phyloP scores from a whole-genome alignment of 2,329 filamentous ascomycete genomes.

The Fusarium multiceps region DNA sequence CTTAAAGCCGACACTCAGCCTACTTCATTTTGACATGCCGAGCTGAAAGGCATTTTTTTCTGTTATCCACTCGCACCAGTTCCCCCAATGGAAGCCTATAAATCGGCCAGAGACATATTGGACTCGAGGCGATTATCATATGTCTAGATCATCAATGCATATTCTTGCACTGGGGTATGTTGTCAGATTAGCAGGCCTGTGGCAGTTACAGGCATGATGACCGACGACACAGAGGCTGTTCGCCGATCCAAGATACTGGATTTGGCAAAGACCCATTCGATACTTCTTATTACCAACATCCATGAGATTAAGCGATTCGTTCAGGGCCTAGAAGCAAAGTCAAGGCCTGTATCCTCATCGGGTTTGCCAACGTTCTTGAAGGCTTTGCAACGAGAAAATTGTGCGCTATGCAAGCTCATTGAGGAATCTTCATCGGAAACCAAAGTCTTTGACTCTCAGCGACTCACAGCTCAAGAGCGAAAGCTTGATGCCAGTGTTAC shows the following conservation, averaged over 20 bases:
- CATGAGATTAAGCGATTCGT: conserved; percentile 18
- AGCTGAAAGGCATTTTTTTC: not conserved
- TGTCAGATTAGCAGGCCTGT: not conserved
- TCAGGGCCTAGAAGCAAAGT: conserved; percentile 20
- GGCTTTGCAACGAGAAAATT: conserved; percentile 24
- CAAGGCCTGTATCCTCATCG: conserved; percentile 25
- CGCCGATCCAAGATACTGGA: conserved; percentile 31
- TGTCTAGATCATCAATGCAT: not conserved
- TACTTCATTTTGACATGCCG: not conserved
- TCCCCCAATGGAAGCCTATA: not conserved
- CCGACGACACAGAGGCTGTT: conserved; percentile 3
- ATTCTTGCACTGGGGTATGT: not conserved
- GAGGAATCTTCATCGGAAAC: conserved; percentile 20
- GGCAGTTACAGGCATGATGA: conserved; percentile 6
- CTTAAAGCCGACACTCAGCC: not conserved
- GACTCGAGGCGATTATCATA: not conserved
- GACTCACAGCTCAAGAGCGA: conserved; percentile 18
- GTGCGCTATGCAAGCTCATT: conserved; percentile 13
- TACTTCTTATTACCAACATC: conserved; percentile 5
- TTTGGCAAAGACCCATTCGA: conserved; percentile 22
- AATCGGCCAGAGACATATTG: not conserved
- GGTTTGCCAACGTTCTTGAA: conserved; percentile 29
- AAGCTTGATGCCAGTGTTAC: conserved; percentile 44
- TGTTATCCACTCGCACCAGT: not conserved
- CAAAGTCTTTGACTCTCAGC: conserved; percentile 5